Conservation (phyloP, 257 asterid genomes). For the Solanum bulbocastanum region DNA sequence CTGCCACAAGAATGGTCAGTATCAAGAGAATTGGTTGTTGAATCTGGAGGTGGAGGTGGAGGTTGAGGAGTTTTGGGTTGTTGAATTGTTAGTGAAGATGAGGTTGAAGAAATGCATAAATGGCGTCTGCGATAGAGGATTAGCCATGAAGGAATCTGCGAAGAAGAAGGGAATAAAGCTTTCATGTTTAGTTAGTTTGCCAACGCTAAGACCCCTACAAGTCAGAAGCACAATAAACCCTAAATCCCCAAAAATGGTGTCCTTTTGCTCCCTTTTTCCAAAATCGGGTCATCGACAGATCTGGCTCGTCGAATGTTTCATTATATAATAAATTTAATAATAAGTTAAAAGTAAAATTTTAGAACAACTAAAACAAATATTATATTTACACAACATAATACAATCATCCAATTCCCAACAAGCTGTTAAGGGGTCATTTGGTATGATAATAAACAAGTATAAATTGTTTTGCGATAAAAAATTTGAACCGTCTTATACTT, state of each 20-base stretch:
- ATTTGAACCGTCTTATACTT: no score
- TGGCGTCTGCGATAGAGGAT: background rate
- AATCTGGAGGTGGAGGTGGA: background rate
- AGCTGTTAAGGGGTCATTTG: no score
- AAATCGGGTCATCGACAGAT: background rate
- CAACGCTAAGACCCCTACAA: background rate
- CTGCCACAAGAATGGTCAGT: background rate
- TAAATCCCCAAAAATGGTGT: background rate
- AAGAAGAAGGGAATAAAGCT: background rate
- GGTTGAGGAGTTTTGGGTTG: background rate
- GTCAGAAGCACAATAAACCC: background rate
- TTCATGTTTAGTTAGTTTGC: background rate
- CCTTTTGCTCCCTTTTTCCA: background rate
- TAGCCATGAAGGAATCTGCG: background rate
- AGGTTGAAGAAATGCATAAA: background rate
- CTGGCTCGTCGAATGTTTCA: no score
- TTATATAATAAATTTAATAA: no score
- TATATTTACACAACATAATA: no score
- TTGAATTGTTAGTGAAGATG: background rate
- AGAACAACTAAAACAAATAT: no score
- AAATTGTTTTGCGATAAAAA: no score
- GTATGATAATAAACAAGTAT: no score
- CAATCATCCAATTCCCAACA: no score
- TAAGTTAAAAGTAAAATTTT: no score
- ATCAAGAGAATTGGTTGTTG: background rate